A percentile compares a stretch with the other conserved stretches of the same genome.
phyloP scores from a whole-genome alignment of 148 eudicot genomes.

The Hydrangea macrophylla region DNA sequence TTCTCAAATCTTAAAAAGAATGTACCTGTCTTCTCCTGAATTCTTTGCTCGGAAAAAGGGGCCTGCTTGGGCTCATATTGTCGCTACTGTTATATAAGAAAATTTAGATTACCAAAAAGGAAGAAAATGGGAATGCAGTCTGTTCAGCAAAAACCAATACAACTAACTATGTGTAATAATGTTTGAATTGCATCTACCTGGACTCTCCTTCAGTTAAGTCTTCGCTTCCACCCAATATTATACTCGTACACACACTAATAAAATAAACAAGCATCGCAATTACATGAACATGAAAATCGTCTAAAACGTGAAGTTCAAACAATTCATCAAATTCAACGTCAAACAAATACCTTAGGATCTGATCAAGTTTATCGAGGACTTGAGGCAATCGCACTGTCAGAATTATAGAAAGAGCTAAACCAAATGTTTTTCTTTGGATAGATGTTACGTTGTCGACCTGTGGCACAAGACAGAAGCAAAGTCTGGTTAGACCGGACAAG shows the following conservation, averaged over 20 bases:
- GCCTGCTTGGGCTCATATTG: slow-evolving; percentile 57
- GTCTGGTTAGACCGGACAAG: not conserved
- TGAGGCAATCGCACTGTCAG: slow-evolving; percentile 85
- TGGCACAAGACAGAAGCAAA: slow-evolving; percentile 14
- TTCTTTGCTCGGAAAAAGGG: slow-evolving; percentile 84
- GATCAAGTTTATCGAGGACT: slow-evolving; percentile 90
- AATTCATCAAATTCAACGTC: slow-evolving; percentile 9
- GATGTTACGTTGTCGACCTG: slow-evolving; percentile 84
- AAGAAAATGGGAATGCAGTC: not conserved
- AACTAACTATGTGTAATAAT: not conserved
- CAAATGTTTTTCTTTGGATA: slow-evolving; percentile 71
- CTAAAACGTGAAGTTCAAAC: not conserved
- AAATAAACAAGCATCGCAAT: slow-evolving; percentile 16
- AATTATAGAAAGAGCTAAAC: slow-evolving; percentile 89
- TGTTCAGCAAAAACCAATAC: slow-evolving; percentile 1
- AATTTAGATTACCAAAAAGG: not conserved
- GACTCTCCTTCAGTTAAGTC: slow-evolving; percentile 88
- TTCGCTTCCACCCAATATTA: slow-evolving; percentile 75
- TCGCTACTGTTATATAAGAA: slow-evolving; percentile 43
- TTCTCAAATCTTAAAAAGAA: not conserved
- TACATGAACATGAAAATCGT: not conserved
- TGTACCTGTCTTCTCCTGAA: slow-evolving; percentile 82
- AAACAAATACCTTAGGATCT: slow-evolving; percentile 64
- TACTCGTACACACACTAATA: slow-evolving; percentile 81
- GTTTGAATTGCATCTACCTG: slow-evolving; percentile 41